These are phyloP conservation scores for Talaromyces sp. DNA, from an alignment of 2,329 filamentous ascomycete species.

Conservation along the genomic window DNA sequence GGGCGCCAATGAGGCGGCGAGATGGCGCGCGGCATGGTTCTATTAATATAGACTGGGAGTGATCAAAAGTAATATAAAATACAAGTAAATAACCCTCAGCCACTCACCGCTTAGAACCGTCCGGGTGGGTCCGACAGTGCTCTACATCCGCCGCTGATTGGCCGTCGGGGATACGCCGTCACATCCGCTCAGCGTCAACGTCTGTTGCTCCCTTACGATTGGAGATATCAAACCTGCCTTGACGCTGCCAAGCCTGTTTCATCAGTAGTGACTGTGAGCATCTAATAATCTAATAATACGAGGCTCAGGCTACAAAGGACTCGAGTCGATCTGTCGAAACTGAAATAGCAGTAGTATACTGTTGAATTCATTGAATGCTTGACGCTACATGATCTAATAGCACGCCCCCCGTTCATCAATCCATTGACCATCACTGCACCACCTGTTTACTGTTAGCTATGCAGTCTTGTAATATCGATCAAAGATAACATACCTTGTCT, in stretches of 20 bases:
- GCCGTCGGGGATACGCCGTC: background rate
- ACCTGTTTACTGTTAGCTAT: constrained; percentile 18
- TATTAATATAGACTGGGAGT: background rate
- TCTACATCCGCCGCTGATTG: background rate
- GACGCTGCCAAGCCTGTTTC: background rate
- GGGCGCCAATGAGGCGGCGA: background rate
- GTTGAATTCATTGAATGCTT: constrained; percentile 13
- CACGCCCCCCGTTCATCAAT: constrained; percentile 2
- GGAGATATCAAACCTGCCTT: background rate
- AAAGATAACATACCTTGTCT: constrained; percentile 63
- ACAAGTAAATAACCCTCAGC: background rate
- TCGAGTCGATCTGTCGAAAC: too few relatives aligned
- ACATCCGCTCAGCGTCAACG: background rate
- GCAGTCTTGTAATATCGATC: background rate
- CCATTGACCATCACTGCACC: constrained; percentile 24
- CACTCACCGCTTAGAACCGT: background rate
- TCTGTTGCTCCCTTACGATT: too few relatives aligned
- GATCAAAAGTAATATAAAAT: too few relatives aligned
- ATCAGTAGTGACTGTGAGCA: too few relatives aligned
- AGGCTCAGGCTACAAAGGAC: background rate
- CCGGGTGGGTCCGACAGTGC: background rate
- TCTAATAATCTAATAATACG: too few relatives aligned
- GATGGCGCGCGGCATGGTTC: background rate
- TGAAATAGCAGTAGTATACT: too few relatives aligned
- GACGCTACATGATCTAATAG: constrained; percentile 15